Percentiles rank a stretch among this genome's conserved stretches.
These are phyloP conservation scores for Naganishia albida DNA, from an alignment of 1,284 basidiomycete species.

Conservation along the genomic window DNA sequence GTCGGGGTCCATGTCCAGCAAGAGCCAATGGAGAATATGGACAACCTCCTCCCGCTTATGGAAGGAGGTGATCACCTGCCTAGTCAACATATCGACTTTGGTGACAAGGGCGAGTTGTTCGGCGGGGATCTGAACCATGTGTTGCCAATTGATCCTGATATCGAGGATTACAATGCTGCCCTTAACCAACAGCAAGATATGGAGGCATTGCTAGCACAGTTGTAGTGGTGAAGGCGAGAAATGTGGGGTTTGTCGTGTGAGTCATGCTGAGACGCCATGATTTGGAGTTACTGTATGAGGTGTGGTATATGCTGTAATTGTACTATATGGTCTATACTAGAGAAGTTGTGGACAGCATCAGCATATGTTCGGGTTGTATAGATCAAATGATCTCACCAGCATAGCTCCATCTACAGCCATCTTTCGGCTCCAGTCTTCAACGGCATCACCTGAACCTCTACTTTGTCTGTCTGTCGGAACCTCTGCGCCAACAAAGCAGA, in stretches of 20 bases:
- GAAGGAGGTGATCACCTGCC: constrained; percentile 21
- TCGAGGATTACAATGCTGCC: constrained; percentile 32
- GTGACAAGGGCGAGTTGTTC: constrained; percentile 31
- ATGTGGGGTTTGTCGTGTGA: background rate
- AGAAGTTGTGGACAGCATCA: background rate
- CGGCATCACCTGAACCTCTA: constrained; percentile 37
- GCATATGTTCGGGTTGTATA: background rate
- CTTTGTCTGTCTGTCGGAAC: constrained; percentile 28
- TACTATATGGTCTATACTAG: constrained; percentile 9
- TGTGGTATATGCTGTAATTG: constrained; percentile 2
- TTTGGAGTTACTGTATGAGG: constrained; percentile 2
- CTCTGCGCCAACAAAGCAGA: constrained; percentile 33
- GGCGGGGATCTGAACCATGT: constrained; percentile 20
- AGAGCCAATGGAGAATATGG: background rate
- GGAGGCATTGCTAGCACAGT: constrained; percentile 15
- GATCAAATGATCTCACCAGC: too few relatives aligned
- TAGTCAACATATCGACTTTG: constrained; percentile 33
- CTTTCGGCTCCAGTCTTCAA: constrained; percentile 8
- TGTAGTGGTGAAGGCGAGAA: background rate
- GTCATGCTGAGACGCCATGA: background rate
- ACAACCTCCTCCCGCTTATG: constrained; percentile 14
- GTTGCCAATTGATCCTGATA: constrained; percentile 24
- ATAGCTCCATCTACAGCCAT: constrained; percentile 10
- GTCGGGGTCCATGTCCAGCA: background rate
- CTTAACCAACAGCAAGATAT: constrained; percentile 33